Evolutionary conservation across 176 grass and related monocot genomes (phyloP), one percentile per base, ranked within the genome.

Genomic region (Chrysopogon serrulatus): DNA sequence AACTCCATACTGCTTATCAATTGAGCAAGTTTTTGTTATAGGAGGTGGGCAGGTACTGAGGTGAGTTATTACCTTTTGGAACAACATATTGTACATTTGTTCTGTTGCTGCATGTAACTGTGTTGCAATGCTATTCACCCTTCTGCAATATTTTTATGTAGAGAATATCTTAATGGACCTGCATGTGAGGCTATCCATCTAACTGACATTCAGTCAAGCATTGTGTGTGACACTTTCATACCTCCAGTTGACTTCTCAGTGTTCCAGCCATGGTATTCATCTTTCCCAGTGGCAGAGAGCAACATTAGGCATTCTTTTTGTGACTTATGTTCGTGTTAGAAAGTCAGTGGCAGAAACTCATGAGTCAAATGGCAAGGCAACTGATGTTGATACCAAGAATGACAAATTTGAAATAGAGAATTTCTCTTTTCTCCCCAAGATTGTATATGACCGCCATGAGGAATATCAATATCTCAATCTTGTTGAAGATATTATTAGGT

Each of bases 221-320:
- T 92, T 34, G 78, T 87, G 4, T 97, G 90, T 78, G 95, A 97
- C 39, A 92, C 92, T 68, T 97, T 86, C 48, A 91, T 94, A 23
- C 90, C 90, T 74, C 81, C 83, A 53, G 72, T 97, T 41, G 95
- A 97, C 71, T 53, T 54, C 13, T 89, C 86, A 16, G 62, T 89
- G 32, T 97, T 94, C 59, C 95, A 90, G 27, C 90, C 86, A 21
- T 97, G 95, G 95, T 97, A 87, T 80, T 94, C 95, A 73, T 94
- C 95, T 79, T 91, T 89, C 27, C 95, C 95, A 15, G 63, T 87
- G 42, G 82, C 90, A 79, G 88, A 94, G 51, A 92, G 79, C 80
- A 87, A 83, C 81, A 94, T 94, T 44, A 86, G 92, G 74, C 91
- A 92, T 85, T 94, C 86, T n/a, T 67, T 97, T 97, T 68, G 41